Conservation (phyloP, 1,284 basidiomycete genomes). For the Marasmius sp. region DNA sequence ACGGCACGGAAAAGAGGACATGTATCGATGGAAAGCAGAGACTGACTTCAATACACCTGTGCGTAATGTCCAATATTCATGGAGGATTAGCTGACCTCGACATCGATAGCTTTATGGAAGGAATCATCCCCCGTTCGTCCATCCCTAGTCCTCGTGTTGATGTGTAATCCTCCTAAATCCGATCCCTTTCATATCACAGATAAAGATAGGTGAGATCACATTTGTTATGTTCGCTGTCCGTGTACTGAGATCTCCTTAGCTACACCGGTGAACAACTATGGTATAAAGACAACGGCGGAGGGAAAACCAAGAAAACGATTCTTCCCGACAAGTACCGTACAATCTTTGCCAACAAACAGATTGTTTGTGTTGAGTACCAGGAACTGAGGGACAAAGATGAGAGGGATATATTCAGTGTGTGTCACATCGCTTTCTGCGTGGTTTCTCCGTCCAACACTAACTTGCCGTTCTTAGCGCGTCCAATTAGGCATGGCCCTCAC, state of each 20-base stretch:
- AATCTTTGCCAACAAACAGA: conserved; percentile 63
- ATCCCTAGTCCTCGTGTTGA: background rate
- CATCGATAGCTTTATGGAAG: conserved; percentile 62
- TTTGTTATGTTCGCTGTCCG: background rate
- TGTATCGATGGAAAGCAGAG: conserved; percentile 81
- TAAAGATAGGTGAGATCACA: conserved; percentile 51
- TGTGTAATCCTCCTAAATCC: conserved; percentile 40
- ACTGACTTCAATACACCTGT: conserved; percentile 70
- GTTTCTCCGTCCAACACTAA: background rate
- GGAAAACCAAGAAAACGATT: conserved; percentile 25
- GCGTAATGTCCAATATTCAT: conserved; percentile 17
- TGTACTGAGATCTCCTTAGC: conserved; percentile 20
- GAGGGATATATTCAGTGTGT: conserved; percentile 73
- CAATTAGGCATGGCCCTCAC: conserved; percentile 78
- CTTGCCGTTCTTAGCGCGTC: conserved; percentile 48
- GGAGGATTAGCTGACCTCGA: background rate
- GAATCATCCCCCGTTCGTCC: conserved; percentile 23
- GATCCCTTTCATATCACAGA: conserved; percentile 29
- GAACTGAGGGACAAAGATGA: conserved; percentile 59
- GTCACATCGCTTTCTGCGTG: conserved; percentile 5
- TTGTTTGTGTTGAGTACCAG: conserved; percentile 72
- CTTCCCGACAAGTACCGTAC: conserved; percentile 52
- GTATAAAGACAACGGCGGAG: conserved; percentile 39
- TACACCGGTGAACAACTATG: conserved; percentile 49
- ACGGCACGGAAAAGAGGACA: conserved; percentile 61